phyloP scores from a whole-genome alignment of 257 asterid species.

The Handroanthus guayacan region DNA sequence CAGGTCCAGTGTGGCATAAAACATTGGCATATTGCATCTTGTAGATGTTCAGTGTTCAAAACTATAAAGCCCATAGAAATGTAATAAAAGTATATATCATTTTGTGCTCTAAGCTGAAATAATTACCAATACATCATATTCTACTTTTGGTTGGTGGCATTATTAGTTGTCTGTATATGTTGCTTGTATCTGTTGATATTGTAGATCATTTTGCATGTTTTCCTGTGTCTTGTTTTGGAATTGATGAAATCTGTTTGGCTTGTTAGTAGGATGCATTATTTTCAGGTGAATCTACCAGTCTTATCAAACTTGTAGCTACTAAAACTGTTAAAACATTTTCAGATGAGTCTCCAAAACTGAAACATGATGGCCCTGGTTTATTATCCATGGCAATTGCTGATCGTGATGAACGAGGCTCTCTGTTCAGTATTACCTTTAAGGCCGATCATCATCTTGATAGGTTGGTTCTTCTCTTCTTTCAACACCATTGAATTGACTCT shows the following conservation, averaged over 20 bases:
- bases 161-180: slow-evolving; percentile 1
- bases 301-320: slow-evolving; percentile 27
- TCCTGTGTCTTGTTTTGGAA: slow-evolving; percentile 24
- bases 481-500: neutral
- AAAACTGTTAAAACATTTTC: slow-evolving; percentile 40
- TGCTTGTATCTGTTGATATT: neutral
- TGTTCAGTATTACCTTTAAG: slow-evolving; percentile 78
- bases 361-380: slow-evolving; percentile 88
- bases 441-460: slow-evolving; percentile 97
- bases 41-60: no score
- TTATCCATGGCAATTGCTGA: slow-evolving; percentile 94
- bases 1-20: neutral
- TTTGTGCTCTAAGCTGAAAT: neutral
- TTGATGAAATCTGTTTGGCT: neutral
- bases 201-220: slow-evolving; percentile 1
- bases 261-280: neutral
- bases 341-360: slow-evolving; percentile 86
- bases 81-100: neutral
- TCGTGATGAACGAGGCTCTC: slow-evolving; percentile 88
- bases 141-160: neutral
- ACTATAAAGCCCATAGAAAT: neutral
- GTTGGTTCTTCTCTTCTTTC: slow-evolving; percentile 47
- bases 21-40: no score
- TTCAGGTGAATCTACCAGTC: slow-evolving; percentile 5
- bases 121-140: neutral